A percentile compares a stretch with the other conserved stretches of the same genome.
phyloP scores from a whole-genome alignment of 805 yeast genomes.

The Metschnikowia aberdeeniae region DNA sequence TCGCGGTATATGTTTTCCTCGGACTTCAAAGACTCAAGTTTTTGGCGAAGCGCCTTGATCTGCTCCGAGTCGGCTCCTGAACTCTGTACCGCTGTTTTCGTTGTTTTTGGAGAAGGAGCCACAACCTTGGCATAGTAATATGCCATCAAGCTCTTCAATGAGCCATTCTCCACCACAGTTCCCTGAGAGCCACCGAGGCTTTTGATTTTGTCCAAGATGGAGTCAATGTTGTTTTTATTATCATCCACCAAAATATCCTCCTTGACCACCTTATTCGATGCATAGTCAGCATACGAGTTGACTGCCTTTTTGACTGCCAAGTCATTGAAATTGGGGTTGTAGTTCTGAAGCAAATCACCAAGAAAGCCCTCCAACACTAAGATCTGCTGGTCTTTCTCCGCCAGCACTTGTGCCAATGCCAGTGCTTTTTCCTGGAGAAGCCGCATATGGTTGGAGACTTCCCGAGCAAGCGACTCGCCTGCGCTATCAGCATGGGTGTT shows the following conservation, averaged over 20 bases:
- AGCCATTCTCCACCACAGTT: neutral
- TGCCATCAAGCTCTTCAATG: constrained; percentile 22
- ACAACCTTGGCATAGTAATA: constrained; percentile 17
- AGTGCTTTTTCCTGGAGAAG: constrained; percentile 1
- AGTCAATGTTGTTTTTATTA: neutral
- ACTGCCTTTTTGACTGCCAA: constrained; percentile 78
- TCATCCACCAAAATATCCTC: constrained; percentile 1
- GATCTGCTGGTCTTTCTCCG: neutral
- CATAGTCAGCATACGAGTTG: constrained; percentile 46
- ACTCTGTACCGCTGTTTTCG: too few relatives aligned
- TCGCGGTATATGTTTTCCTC: constrained; percentile 17
- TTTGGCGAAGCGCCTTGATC: constrained; percentile 17
- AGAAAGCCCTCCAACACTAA: constrained; percentile 44
- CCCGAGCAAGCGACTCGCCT: neutral
- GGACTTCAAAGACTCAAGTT: constrained; percentile 11
- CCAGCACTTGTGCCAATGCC: neutral
- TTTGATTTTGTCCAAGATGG: constrained; percentile 2
- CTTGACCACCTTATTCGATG: constrained; percentile 29
- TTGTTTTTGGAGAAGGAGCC: neutral
- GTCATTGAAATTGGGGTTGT: constrained; percentile 83
- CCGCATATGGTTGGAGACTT: neutral
- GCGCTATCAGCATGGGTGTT: neutral
- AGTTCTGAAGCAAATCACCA: constrained; percentile 47
- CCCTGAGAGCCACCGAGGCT: neutral
- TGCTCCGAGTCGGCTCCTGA: too few relatives aligned